These are phyloP conservation scores for Microglena sp. DNA, from an alignment of 139 green algal genomes.

Conservation along the genomic window DNA sequence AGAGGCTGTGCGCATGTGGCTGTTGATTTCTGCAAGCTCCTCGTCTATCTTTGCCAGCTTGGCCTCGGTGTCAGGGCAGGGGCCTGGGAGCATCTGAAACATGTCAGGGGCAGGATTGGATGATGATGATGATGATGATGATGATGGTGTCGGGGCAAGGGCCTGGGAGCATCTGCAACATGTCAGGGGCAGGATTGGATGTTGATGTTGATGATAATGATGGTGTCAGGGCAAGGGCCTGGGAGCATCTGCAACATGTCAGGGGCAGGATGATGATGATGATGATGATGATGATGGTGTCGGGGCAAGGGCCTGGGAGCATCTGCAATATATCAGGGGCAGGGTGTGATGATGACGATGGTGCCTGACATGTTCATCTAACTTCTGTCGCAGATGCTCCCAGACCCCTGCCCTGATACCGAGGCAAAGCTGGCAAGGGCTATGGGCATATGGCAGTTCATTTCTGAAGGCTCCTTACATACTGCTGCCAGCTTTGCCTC, in stretches of 20 bases:
- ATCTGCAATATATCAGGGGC: background rate
- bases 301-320: background rate
- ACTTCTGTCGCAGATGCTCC: too few species aligned
- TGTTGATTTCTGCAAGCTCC: conserved; percentile 10
- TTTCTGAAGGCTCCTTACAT: conserved; percentile 7
- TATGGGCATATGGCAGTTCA: background rate
- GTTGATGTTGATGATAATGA: too few species aligned
- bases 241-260: too few species aligned
- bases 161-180: too few species aligned
- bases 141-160: too few species aligned
- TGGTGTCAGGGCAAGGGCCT: too few species aligned
- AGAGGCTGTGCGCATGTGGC: background rate
- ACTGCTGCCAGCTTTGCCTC: conserved; percentile 1
- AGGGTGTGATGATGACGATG: background rate
- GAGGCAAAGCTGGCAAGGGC: background rate
- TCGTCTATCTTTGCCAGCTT: conserved; percentile 13
- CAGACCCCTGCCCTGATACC: background rate
- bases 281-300: too few species aligned
- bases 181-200: too few species aligned
- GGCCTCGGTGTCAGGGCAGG: background rate
- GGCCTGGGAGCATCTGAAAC: conserved; percentile 7
- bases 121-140: too few species aligned
- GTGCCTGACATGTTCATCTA: too few species aligned
- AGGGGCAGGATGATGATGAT: too few species aligned
- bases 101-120: background rate